Conservation (phyloP, 345 rosid genomes). For the Populus deltoides region DNA sequence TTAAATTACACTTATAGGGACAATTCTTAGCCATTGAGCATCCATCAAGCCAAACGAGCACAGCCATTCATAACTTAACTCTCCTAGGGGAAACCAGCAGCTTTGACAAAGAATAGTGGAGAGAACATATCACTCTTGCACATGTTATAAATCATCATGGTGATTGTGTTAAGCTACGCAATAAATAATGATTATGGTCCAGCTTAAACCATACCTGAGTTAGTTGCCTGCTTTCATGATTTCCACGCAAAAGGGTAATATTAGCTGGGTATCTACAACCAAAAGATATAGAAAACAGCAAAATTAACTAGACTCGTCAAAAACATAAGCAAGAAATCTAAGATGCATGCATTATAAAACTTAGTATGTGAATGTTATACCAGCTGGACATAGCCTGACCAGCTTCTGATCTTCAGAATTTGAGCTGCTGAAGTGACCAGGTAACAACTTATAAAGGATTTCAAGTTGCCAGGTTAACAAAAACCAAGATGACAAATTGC, state of each 20-base stretch:
- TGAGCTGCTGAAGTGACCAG: neutral
- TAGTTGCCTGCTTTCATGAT: constrained; percentile 98
- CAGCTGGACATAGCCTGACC: neutral
- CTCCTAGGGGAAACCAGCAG: neutral
- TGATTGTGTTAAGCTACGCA: too few species aligned
- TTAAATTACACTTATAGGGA: neutral
- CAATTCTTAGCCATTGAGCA: neutral
- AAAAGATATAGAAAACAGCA: neutral
- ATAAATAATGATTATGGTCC: neutral
- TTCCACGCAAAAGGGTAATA: constrained; percentile 97
- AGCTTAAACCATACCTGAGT: constrained; percentile 69
- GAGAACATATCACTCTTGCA: neutral
- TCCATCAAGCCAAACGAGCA: neutral
- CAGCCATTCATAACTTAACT: neutral
- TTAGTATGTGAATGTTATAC: neutral
- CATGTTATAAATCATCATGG: neutral
- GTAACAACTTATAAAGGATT: neutral
- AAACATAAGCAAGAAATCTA: constrained; percentile 5
- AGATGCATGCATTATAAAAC: neutral
- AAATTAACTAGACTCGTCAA: neutral
- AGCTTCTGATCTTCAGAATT: neutral
- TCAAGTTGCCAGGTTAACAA: neutral
- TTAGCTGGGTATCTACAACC: constrained; percentile 80
- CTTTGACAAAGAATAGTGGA: neutral
- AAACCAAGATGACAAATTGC: neutral